These are phyloP conservation scores for Podaxis mareebaensis DNA, from an alignment of 768 basidiomycete genomes.

Conservation along the genomic window DNA sequence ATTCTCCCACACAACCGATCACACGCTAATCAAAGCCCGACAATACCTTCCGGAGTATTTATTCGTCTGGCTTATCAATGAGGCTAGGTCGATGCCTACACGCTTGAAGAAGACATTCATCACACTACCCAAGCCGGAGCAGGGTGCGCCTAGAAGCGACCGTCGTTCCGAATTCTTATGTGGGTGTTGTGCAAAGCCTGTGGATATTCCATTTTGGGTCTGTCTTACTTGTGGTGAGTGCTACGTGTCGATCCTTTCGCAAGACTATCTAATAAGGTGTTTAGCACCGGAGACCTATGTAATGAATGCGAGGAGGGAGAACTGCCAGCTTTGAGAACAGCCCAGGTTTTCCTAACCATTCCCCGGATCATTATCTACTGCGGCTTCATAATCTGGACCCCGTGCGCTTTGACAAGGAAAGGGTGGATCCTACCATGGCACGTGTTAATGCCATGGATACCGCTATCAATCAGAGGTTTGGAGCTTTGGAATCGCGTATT, in stretches of 20 bases:
- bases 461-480: neutral
- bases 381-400: neutral
- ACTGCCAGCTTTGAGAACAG: neutral
- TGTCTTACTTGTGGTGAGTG: conserved; percentile 16
- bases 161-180: neutral
- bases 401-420: neutral
- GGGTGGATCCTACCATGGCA: neutral
- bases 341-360: neutral
- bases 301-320: neutral
- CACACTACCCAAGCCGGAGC: neutral
- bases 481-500: neutral
- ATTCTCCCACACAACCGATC: neutral
- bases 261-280: too few relatives aligned
- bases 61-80: neutral
- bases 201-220: neutral
- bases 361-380: neutral
- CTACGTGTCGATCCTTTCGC: too few relatives aligned
- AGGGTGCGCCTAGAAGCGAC: neutral
- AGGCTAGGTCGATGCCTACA: neutral
- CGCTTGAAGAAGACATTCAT: neutral
- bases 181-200: neutral
- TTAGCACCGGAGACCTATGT: conserved; percentile 1
- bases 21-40: conserved; percentile 6
- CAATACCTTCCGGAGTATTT: neutral
- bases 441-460: neutral